phyloP scores from a whole-genome alignment of 2,329 filamentous ascomycete genomes.

The Neoscytalidium dimidiatum region DNA sequence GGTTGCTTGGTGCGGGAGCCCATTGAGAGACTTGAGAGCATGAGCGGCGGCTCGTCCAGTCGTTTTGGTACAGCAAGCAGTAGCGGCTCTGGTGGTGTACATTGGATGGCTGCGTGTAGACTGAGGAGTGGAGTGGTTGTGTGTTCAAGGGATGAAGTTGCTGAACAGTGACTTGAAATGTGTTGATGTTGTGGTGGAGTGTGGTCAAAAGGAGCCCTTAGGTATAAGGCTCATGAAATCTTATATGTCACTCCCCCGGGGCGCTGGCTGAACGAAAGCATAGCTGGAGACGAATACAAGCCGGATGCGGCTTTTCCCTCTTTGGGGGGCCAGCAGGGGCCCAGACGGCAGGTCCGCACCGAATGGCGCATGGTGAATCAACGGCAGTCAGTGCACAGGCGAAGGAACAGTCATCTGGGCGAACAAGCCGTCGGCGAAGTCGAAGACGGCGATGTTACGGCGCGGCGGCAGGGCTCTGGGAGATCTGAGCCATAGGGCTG shows the following conservation, averaged over 20 bases:
- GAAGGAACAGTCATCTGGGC: constrained; percentile 2
- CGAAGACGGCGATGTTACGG: neutral
- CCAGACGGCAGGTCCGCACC: neutral
- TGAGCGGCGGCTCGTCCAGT: constrained; percentile 1
- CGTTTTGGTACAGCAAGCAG: neutral
- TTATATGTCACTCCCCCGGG: constrained; percentile 8
- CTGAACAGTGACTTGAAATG: too few relatives aligned
- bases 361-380: neutral
- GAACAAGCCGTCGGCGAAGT: neutral
- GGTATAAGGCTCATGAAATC: neutral
- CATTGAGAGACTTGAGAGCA: constrained; percentile 31
- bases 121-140: too few relatives aligned
- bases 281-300: constrained; percentile 4
- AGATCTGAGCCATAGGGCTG: constrained; percentile 17
- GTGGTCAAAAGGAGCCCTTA: neutral
- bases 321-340: neutral
- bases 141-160: too few relatives aligned
- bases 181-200: neutral
- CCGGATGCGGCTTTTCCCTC: neutral
- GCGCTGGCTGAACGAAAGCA: neutral
- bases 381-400: neutral
- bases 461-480: neutral
- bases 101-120: neutral
- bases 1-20: constrained; percentile 11
- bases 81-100: constrained; percentile 17